Conservation (phyloP, 148 eudicot species). For the Pouteria glomerata region DNA sequence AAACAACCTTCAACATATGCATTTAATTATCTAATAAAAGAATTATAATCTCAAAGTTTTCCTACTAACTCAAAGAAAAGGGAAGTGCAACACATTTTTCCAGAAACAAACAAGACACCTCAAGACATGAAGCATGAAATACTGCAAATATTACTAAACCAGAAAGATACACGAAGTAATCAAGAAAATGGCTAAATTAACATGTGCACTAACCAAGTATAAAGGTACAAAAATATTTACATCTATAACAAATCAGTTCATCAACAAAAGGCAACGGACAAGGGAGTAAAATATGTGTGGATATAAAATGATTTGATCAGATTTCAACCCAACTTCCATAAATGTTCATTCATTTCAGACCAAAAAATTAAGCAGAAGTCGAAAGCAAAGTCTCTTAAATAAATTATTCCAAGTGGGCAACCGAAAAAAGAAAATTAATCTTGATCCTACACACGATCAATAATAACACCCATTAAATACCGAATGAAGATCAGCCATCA, state of each 20-base stretch:
- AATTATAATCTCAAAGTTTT: neutral
- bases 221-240: neutral
- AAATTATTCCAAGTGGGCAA: neutral
- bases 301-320: too few relatives aligned
- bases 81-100: neutral
- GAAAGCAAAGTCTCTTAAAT: neutral
- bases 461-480: neutral
- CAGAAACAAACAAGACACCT: neutral
- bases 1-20: neutral
- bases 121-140: neutral
- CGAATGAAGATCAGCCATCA: constrained; percentile 1
- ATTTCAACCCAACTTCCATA: too few relatives aligned
- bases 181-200: neutral
- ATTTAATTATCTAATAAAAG: neutral
- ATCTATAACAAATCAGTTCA: neutral
- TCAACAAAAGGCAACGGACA: neutral
- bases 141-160: neutral
- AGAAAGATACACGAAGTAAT: neutral
- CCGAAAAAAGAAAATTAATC: neutral
- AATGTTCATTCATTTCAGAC: neutral
- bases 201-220: neutral
- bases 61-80: neutral
- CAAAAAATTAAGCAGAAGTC: neutral
- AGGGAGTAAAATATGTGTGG: neutral
- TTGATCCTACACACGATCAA: neutral